Evolutionary conservation across 2,329 filamentous ascomycete species (phyloP), one percentile per base, ranked within the genome.

Genomic region (Aspergillus ochraceus): DNA sequence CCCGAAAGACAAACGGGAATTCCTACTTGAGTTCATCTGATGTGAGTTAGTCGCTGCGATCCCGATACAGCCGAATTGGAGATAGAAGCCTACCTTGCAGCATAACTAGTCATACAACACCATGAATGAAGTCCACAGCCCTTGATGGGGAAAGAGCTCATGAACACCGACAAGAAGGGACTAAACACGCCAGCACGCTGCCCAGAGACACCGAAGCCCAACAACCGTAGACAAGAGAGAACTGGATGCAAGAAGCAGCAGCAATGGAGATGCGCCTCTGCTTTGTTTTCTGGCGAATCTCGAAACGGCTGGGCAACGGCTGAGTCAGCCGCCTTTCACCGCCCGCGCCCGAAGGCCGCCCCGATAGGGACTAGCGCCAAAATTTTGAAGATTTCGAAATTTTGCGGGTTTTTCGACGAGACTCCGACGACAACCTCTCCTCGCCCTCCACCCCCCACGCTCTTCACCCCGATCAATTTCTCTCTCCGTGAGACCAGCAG

Each of bases 1-100:
- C 65, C 89, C 85, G 66, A 86, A 87, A 6, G 81, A 80, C 0
- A 85, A 84, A 61, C 85, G 86, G 36, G 77, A 80, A 2, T 79
- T 80, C 58, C 76, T 69, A 54, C 71, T 74, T 49, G 69, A 65
- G 61, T 73, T 72, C 76, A 77, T 77, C 71, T 73, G 24, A 42
- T 51, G 49, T 8, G 29, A 20, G 29, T 64, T 39, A 64, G 62
- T 63, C 20, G 52, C 36, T 17, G 29, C 19, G 29, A 32, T 20
- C 9, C 9, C 1, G 26, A 29, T n/a, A 12, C 12, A 11, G 20
- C 24, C 14, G n/a, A 6, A 20, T 1, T 26, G 24, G 49, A 29
- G 17, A 20, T 6, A 22, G 17, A 12, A 29, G 26, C 24, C 14
- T 51, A 51, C 49, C 49, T n/a, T 51, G 29, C 22, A 30, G 24